Conservation (phyloP, 768 basidiomycete species). For the Rhodotorula taiwanensis region DNA sequence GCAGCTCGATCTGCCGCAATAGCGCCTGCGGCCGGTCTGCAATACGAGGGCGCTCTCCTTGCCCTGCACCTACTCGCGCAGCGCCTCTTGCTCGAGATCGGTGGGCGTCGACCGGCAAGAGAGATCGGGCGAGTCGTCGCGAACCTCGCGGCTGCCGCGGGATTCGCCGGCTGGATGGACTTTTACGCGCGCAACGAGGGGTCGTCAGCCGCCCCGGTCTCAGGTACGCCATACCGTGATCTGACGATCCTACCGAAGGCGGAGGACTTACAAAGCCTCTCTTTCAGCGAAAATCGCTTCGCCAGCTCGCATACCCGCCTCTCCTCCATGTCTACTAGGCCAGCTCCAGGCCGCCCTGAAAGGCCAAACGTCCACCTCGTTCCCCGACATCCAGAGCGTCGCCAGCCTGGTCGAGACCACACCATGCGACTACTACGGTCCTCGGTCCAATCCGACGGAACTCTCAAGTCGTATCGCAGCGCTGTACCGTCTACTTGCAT, state of each 20-base stretch:
- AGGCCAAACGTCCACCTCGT: not conserved
- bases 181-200: not conserved
- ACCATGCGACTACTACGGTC: not conserved
- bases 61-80: slow-evolving; percentile 73
- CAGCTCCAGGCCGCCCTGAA: not conserved
- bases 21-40: slow-evolving; percentile 44
- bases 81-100: slow-evolving; percentile 42
- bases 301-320: not conserved
- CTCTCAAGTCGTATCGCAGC: not conserved
- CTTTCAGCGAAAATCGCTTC: not conserved
- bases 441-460: too few species aligned
- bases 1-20: too few species aligned
- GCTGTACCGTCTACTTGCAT: not conserved
- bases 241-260: too few species aligned
- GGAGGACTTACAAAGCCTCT: too few species aligned
- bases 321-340: not conserved
- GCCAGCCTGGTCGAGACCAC: not conserved
- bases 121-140: slow-evolving; percentile 32
- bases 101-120: slow-evolving; percentile 3
- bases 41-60: slow-evolving; percentile 57
- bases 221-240: not conserved
- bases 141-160: slow-evolving; percentile 18
- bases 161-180: not conserved
- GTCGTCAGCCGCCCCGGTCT: too few species aligned
- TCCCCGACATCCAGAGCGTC: not conserved